A percentile compares a stretch with the other conserved stretches of the same genome.
Conservation (phyloP, 2,329 filamentous ascomycete species). For the Zasmidium citrigriseum region DNA sequence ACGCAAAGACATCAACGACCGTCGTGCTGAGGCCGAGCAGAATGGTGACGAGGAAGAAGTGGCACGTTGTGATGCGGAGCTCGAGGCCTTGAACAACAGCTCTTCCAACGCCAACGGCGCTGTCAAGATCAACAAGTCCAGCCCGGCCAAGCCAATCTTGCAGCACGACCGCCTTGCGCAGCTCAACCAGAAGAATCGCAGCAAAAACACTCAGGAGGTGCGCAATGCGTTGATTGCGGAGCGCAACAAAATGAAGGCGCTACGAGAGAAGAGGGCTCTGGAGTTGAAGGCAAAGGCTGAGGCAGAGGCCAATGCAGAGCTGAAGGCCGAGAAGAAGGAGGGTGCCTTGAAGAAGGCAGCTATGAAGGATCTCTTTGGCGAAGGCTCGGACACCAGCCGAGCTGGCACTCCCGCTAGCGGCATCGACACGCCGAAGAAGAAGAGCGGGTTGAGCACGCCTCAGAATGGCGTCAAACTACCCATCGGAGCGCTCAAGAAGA, state of each 20-base stretch:
- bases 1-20: conserved; percentile 65
- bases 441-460: conserved; percentile 38
- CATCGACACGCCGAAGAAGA: conserved; percentile 39
- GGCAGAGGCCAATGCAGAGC: conserved; percentile 39
- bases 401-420: conserved; percentile 53
- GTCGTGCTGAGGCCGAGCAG: conserved; percentile 66
- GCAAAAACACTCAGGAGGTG: conserved; percentile 83
- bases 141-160: conserved; percentile 37
- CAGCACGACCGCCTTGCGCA: conserved; percentile 77
- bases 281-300: conserved; percentile 48
- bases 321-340: conserved; percentile 16
- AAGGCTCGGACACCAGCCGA: conserved; percentile 46
- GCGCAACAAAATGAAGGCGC: conserved; percentile 41
- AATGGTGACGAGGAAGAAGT: conserved; percentile 63
- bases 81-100: conserved; percentile 63
- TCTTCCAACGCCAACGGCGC: conserved; percentile 60
- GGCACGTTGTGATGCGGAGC: conserved; percentile 50
- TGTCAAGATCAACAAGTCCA: conserved; percentile 47
- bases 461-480: conserved; percentile 50
- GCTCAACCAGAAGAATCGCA: conserved; percentile 82
- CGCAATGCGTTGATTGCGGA: conserved; percentile 87
- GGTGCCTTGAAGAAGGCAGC: conserved; percentile 35
- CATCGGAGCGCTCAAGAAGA: conserved; percentile 50
- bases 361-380: conserved; percentile 50
- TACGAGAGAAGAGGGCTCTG: conserved; percentile 59